Conservation (phyloP, 1,284 basidiomycete genomes). For the Ustilago nuda region DNA sequence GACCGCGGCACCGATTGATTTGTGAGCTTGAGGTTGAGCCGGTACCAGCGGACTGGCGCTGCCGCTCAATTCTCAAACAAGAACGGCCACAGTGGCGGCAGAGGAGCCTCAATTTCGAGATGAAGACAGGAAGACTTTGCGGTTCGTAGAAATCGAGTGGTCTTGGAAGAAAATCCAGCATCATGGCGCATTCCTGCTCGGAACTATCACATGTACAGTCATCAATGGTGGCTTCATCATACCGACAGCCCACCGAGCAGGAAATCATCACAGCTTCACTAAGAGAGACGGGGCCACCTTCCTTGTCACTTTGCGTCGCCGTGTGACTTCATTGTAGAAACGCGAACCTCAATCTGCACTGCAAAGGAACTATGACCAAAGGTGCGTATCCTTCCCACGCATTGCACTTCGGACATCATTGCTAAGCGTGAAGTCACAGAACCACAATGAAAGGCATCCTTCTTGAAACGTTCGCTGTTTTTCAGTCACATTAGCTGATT, state of each 20-base stretch:
- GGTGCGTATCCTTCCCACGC: neutral
- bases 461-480: neutral
- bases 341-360: neutral
- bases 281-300: too few relatives aligned
- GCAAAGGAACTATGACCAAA: too few relatives aligned
- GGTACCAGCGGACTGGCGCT: neutral
- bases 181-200: neutral
- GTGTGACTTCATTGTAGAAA: neutral
- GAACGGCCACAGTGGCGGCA: neutral
- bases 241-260: neutral
- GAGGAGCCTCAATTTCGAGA: neutral
- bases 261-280: neutral
- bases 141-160: neutral
- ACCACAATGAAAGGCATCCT: neutral
- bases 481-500: neutral
- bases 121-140: neutral
- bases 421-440: constrained; percentile 1
- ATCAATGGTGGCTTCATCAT: neutral
- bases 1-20: neutral
- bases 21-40: neutral
- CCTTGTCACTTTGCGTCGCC: neutral
- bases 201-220: neutral
- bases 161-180: neutral
- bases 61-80: neutral
- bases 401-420: neutral